Evolutionary conservation across 2,329 filamentous ascomycete genomes (phyloP).

Genomic region (Penicillium sp.): DNA sequence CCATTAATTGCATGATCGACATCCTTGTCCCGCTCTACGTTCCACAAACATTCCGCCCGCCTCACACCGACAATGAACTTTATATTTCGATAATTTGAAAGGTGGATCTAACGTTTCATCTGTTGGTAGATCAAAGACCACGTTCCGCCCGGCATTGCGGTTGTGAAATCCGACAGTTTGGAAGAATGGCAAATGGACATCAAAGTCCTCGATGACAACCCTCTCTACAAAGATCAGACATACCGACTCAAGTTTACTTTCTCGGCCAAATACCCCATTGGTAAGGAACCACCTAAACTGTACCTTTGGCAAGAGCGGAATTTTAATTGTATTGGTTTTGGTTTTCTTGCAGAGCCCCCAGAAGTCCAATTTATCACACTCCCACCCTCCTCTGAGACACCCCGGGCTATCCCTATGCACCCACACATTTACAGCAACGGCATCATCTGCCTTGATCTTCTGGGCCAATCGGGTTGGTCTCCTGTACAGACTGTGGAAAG

Average conservation of each 20-base stretch:
- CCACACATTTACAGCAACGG: conserved; percentile 98
- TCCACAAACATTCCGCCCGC: neutral
- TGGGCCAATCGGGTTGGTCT: conserved; percentile 86
- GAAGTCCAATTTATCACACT: conserved; percentile 84
- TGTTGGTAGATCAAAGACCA: conserved; percentile 54
- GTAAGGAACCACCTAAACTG: conserved; percentile 50
- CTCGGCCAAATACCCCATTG: conserved; percentile 82
- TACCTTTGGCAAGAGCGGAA: neutral
- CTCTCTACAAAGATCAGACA: conserved; percentile 75
- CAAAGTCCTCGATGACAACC: conserved; percentile 83
- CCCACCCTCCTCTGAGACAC: conserved; percentile 39
- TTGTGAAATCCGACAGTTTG: conserved; percentile 79
- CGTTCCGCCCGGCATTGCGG: conserved; percentile 68
- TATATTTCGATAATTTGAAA: neutral
- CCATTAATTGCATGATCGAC: neutral
- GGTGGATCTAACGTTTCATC: neutral
- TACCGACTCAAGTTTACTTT: conserved; percentile 90
- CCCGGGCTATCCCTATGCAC: conserved; percentile 78
- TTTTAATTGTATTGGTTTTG: neutral
- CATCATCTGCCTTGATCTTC: conserved; percentile 94
- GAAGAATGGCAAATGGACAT: conserved; percentile 94
- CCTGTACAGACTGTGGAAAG: conserved; percentile 97
- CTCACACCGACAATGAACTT: neutral
- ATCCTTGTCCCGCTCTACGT: neutral
- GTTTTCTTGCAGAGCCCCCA: conserved; percentile 71